Evolutionary conservation across 768 basidiomycete genomes (phyloP), one percentile per base, ranked within the genome.

Genomic region (Podaxis sp.): DNA sequence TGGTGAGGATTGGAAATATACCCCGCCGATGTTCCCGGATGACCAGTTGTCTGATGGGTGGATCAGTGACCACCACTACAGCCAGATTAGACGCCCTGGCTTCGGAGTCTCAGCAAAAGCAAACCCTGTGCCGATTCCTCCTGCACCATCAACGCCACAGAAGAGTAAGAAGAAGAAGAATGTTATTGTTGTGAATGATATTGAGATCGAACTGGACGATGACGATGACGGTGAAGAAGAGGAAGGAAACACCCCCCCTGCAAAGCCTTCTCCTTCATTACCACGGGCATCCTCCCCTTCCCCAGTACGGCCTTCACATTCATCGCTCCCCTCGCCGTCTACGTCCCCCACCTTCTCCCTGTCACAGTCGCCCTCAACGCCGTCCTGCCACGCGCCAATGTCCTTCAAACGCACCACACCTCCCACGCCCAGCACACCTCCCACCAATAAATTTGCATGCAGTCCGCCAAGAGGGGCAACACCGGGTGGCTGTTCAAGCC

Each of bases 201-300:
- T 78, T 40, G 76, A 77, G 67, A 76, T 79, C 33, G 75, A 77
- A 19, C 55, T 79, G 49, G 77, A 77, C 48, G 72, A 70, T n/a
- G 71, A 71, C 30, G 74, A 73, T 15, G 72, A 73, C 9, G 72
- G 71, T 40, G 66, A 65, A 36, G 59, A 63, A 15, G 66, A 65
- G 24, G 68, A 65, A 40, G 62, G 38, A 4, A 57, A 13, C 51
- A 61, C 62, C 7, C 64, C 66, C 22, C 61, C 63, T n/a, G 54
- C 68, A 30, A 56, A 55, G 24, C 24, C 57, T 53, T 28, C 53
- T 19, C 57, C 38, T 19, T 59, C 66, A 36, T 52, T 26, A 53
- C 52, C 46, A 17, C 6, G 49, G 2, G 30, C 54, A 4, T 39
- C 62, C 24, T 39, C 24, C 12, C 57, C 63, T 46, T 44, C 57